phyloP scores from a whole-genome alignment of 148 eudicot genomes.

The Beta vulgaris region DNA sequence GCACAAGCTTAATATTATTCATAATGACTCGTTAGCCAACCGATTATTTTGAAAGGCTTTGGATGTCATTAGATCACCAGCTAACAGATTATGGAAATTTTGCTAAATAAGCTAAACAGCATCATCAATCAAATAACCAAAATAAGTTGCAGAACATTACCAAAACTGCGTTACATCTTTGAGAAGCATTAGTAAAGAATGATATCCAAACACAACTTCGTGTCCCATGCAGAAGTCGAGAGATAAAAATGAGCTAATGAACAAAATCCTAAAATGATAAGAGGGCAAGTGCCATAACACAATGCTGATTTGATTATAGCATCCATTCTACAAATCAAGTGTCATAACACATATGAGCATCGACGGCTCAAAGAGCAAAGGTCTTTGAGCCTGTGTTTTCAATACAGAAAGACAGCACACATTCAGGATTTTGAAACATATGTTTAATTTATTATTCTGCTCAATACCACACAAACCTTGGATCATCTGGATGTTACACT shows the following conservation, averaged over 20 bases:
- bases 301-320: no score
- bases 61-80: not conserved
- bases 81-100: not conserved
- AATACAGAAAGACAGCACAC: not conserved
- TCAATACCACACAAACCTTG: constrained; percentile 1
- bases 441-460: not conserved
- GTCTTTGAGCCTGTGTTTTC: not conserved
- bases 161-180: not conserved
- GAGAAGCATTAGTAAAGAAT: not conserved
- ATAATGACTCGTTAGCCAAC: not conserved
- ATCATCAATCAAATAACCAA: not conserved
- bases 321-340: no score
- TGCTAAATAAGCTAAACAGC: not conserved
- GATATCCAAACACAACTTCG: not conserved
- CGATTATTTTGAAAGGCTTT: not conserved
- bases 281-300: no score
- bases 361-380: not conserved
- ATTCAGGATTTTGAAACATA: not conserved
- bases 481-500: not conserved
- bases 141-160: not conserved
- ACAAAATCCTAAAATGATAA: no score
- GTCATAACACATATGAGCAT: constrained; percentile 1
- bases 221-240: not conserved
- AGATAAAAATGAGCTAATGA: not conserved
- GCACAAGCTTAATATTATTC: not conserved